A percentile compares a stretch with the other conserved stretches of the same genome.
phyloP scores from a whole-genome alignment of 2,329 filamentous ascomycete species.

The Microcera coccophila region DNA sequence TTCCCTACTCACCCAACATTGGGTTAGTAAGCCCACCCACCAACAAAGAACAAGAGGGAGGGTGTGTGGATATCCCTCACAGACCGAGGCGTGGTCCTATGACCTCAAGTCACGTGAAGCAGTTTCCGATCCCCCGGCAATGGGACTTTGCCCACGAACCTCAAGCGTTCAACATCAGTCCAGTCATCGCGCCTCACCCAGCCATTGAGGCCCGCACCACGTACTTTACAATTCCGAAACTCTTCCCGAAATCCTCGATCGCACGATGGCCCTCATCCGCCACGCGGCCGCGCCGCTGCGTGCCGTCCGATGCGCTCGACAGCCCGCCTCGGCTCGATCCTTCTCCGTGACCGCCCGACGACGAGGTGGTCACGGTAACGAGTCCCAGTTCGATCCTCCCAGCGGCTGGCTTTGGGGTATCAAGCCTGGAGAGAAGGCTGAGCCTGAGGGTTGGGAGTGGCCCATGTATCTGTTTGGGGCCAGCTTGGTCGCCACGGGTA shows the following conservation, averaged over 20 bases:
- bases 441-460: conserved; percentile 95
- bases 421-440: conserved; percentile 90
- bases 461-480: conserved; percentile 82
- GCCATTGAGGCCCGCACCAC: conserved; percentile 28
- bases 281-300: conserved; percentile 35
- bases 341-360: conserved; percentile 46
- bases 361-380: conserved; percentile 47
- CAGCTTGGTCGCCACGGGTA: conserved; percentile 65
- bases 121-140: conserved; percentile 21
- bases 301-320: conserved; percentile 37
- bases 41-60: no score
- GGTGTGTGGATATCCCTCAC: not conserved
- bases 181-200: conserved; percentile 19
- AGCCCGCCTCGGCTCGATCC: conserved; percentile 31
- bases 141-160: conserved; percentile 17
- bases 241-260: conserved; percentile 14
- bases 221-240: conserved; percentile 17
- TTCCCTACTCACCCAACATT: no score
- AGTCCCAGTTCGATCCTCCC: conserved; percentile 82
- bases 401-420: conserved; percentile 90
- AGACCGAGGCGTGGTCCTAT: conserved; percentile 5
- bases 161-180: conserved; percentile 18
- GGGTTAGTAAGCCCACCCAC: no score
- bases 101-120: conserved; percentile 20
- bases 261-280: conserved; percentile 36